phyloP scores from a whole-genome alignment of 345 rosid species.

The Lepidium aucheri region DNA sequence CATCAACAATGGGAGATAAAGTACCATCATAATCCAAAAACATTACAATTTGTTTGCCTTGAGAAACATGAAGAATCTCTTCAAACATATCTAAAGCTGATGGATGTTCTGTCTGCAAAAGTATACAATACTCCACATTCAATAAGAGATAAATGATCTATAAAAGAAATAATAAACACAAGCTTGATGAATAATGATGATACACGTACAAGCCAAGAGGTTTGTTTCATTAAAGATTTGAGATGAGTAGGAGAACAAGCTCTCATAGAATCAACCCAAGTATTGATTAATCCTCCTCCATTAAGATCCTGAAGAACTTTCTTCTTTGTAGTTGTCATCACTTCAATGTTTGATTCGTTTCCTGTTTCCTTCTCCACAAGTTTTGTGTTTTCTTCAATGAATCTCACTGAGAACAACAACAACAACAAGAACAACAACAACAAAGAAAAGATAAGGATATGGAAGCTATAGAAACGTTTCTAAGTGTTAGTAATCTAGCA shows the following conservation, averaged over 20 bases:
- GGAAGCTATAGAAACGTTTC: not conserved
- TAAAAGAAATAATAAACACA: constrained; percentile 35
- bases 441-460: not conserved
- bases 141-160: constrained; percentile 14
- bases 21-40: constrained; percentile 95
- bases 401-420: constrained; percentile 26
- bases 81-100: constrained; percentile 79
- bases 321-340: not conserved
- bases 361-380: constrained; percentile 42
- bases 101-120: constrained; percentile 68
- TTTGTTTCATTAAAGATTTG: constrained; percentile 29
- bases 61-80: constrained; percentile 48
- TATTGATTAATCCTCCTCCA: constrained; percentile 39
- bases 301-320: constrained; percentile 33
- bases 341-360: constrained; percentile 13
- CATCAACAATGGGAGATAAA: constrained; percentile 86
- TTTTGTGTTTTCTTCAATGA: constrained; percentile 28
- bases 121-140: constrained; percentile 23
- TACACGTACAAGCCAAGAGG: constrained; percentile 26
- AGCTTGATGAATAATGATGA: constrained; percentile 26
- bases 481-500: not conserved
- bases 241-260: constrained; percentile 79
- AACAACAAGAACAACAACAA: not conserved
- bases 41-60: constrained; percentile 84
- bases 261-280: constrained; percentile 86